Base-by-base conservation (phyloP, 176 grass and related monocot genomes). In the Oryza glaberrima region DNA sequence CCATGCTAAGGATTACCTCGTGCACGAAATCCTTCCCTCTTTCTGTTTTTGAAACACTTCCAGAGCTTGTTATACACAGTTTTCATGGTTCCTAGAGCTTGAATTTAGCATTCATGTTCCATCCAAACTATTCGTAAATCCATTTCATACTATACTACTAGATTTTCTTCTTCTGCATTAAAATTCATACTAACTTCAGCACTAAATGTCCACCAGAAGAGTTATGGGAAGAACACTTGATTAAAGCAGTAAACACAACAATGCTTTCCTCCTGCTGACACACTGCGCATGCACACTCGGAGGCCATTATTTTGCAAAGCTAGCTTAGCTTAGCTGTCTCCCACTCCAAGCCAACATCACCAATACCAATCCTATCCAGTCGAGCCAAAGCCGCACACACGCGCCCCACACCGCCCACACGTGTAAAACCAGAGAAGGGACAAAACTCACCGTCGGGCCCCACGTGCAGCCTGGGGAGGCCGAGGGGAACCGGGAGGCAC, bases 381-480 rank as follows among this genome's bases (percentile, higher is more conserved):
- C 30, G 30, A 63, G 58, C 78, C 70, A 60, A 60, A 40, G 38
- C 38, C 38, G 7, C 35, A 36, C 35, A 36, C 35, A 36, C 35
- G 44, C 45, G 45, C 20, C 67, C 69, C 83, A 63, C 43, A 9
- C 60, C n/a, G 72, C 73, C 54, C 72, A 72, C 88, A 86, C 75
- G 88, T 82, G 83, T 70, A 77, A n/a, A 77, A n/a, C 16, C 8
- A 70, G 19, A 76, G 19, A 48, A 45, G 74, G 64, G 69, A 79
- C 63, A 73, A 32, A 74, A 88, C 87, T 68, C 92, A 97, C 94
- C 94, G 69, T 94, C 90, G 3, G 85, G 86, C 6, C 88, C 81
- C 88, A 94, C 86, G 44, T 94, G 90, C 76, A 94, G 88, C 72
- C 93, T 88, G 17, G 93, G 87, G 82, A 93, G 72, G 10, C 92